These are phyloP conservation scores for Verticillium nubilum DNA, from an alignment of 2,329 filamentous ascomycete genomes.

Conservation along the genomic window DNA sequence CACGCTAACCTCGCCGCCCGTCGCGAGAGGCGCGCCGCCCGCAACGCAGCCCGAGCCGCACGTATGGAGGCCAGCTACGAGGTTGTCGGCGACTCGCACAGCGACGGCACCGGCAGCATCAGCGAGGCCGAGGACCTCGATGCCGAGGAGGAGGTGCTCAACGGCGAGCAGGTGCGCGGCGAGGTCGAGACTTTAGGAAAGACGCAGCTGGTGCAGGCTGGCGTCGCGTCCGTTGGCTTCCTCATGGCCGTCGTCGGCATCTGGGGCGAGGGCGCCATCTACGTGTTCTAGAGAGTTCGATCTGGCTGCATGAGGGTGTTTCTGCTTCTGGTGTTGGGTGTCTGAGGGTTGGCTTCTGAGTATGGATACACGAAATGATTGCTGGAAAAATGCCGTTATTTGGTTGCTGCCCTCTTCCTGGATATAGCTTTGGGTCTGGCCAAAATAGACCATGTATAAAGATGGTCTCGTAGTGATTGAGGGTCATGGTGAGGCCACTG, in stretches of 20 bases:
- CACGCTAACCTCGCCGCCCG: conserved; percentile 16
- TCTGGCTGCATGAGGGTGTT: not conserved
- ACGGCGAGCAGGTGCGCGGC: conserved; percentile 57
- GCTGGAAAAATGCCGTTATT: not conserved
- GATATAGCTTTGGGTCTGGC: conserved; percentile 1
- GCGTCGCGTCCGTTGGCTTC: conserved; percentile 51
- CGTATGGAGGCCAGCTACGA: conserved; percentile 68
- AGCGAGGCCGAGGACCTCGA: conserved; percentile 46
- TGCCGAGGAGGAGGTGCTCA: conserved; percentile 40
- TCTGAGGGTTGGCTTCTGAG: not conserved
- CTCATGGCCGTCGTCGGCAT: conserved; percentile 58
- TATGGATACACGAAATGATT: not conserved
- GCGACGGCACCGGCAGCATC: conserved; percentile 32
- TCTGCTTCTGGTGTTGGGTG: conserved; percentile 2
- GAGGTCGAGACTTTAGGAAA: conserved; percentile 51
- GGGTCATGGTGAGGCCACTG: not conserved
- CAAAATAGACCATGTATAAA: conserved; percentile 1
- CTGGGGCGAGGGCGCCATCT: conserved; percentile 54
- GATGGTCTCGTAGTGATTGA: too few species aligned
- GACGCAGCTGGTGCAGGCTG: conserved; percentile 49
- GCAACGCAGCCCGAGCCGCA: conserved; percentile 20
- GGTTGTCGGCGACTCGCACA: conserved; percentile 52
- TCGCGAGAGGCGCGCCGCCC: conserved; percentile 18
- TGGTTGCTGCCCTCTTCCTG: not conserved
- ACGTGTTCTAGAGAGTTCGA: not conserved